Evolutionary conservation across 1,284 basidiomycete genomes (phyloP), one percentile per base, ranked within the genome.

Genomic region (Volvariella volvacea): DNA sequence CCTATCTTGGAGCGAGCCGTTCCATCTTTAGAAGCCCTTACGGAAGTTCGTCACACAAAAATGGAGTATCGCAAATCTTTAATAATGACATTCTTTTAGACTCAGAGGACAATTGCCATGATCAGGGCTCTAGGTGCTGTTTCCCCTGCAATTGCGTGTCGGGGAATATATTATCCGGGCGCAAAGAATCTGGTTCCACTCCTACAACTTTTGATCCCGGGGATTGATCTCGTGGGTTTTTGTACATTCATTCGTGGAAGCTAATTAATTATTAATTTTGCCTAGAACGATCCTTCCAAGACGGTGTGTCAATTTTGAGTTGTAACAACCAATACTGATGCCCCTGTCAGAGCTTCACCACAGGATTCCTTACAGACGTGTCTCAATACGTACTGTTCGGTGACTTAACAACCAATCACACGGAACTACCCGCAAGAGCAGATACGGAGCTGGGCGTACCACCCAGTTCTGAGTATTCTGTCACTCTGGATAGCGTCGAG

Each of bases 81-180:
- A 19, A 22, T 22, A 30, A 30, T 37, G 33, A 19, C 45, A 32
- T 28, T 28, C 51, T 47, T 38, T 8, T 47, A 88, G 83, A 92
- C 90, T 0, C 84, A 92, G 53, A 73, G 90, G 38, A 93, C 90
- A 0, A 78, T 85, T 28, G 83, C 90, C 10, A 83, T 92, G 39
- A 92, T 94, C 57, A 90, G 90, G 52, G 88, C 90, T 1, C 71
- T 96, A 3, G 82, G 87, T 16, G 84, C 89, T 15, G 71, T 93
- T 12, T 81, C 86, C 1, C 80, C 84, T 22, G 83, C 88, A 3
- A 71, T 97, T 36, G 77, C 91, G 7, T 89, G 83, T 31, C 78
- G 90, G 1, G 67, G 83, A 17, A 74, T 91, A 15, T 92, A 83
- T 55, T 82, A 85, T 53, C 73, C 82, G 2, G 87, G 88, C 6